Percentiles rank a stretch among this genome's conserved stretches.
Conservation (phyloP, 305 asterid genomes). For the Ajuga reptans region DNA sequence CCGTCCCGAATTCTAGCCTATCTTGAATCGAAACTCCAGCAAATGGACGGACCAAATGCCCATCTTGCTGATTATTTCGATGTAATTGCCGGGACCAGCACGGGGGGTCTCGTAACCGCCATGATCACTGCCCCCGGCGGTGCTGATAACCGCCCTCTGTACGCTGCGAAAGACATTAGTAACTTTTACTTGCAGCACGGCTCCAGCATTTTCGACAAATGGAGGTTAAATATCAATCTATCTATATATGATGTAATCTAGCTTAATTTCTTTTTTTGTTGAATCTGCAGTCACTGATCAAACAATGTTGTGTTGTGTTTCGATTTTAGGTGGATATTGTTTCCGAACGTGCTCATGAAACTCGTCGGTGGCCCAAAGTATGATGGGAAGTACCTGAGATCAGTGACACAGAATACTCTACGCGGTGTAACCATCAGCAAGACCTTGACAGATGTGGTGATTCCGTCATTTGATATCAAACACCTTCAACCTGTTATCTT, state of each 20-base stretch:
- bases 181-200: conserved; percentile 44
- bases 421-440: conserved; percentile 49
- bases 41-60: conserved; percentile 56
- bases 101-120: conserved; percentile 59
- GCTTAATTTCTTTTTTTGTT: too few species aligned
- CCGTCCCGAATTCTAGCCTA: conserved; percentile 40
- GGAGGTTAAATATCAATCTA: conserved; percentile 19
- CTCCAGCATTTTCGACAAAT: conserved; percentile 59
- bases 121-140: conserved; percentile 68
- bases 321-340: conserved; percentile 27
- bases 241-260: too few species aligned
- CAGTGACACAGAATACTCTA: conserved; percentile 30
- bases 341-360: conserved; percentile 25
- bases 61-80: conserved; percentile 70
- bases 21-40: conserved; percentile 60
- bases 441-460: conserved; percentile 52
- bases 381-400: conserved; percentile 50
- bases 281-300: neutral
- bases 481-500: conserved; percentile 68
- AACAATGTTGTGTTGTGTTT: neutral
- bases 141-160: conserved; percentile 46
- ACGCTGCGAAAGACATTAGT: conserved; percentile 42
- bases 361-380: conserved; percentile 71
- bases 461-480: conserved; percentile 70
- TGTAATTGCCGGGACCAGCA: conserved; percentile 68